A percentile compares a stretch with the other conserved stretches of the same genome.
Evolutionary conservation across 2,329 filamentous ascomycete genomes (phyloP).

Genomic region (Talaromyces pinophilus): DNA sequence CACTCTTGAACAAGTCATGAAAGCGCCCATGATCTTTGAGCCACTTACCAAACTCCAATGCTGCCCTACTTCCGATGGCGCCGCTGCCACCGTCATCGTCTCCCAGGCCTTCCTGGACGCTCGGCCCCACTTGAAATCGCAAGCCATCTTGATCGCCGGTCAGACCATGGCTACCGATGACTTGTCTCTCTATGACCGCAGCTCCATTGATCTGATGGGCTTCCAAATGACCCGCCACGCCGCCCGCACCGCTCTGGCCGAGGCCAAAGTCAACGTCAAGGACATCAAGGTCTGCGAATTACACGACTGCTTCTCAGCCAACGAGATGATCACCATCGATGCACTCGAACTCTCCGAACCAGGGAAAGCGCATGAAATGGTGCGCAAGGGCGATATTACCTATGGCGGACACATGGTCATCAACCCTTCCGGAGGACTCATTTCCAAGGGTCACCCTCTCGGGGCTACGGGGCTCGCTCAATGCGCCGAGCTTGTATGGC

Average conservation of each 20-base stretch:
- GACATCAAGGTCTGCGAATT: conserved; percentile 86
- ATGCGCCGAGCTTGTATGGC: conserved; percentile 93
- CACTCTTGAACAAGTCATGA: conserved; percentile 76
- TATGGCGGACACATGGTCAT: conserved; percentile 81
- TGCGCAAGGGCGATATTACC: conserved; percentile 83
- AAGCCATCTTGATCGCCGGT: conserved; percentile 86
- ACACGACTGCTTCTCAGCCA: conserved; percentile 95
- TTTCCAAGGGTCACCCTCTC: conserved; percentile 93
- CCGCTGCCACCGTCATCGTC: conserved; percentile 83
- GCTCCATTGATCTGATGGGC: conserved; percentile 84
- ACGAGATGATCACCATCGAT: conserved; percentile 89
- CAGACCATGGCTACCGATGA: conserved; percentile 85
- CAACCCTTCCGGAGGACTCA: conserved; percentile 91
- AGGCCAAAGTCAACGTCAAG: conserved; percentile 63
- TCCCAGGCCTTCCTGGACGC: conserved; percentile 86
- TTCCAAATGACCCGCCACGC: conserved; percentile 80
- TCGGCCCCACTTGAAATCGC: conserved; percentile 74
- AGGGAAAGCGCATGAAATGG: conserved; percentile 89
- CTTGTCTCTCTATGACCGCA: conserved; percentile 73
- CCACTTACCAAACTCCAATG: conserved; percentile 98
- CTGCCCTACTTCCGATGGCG: conserved; percentile 93
- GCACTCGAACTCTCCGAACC: conserved; percentile 74
- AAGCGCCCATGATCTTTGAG: conserved; percentile 74
- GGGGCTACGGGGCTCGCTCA: conserved; percentile 94
- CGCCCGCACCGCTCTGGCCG: conserved; percentile 66